Evolutionary conservation across 495 filamentous ascomycete genomes (phyloP).

Genomic region (Delitschia confertaspora): DNA sequence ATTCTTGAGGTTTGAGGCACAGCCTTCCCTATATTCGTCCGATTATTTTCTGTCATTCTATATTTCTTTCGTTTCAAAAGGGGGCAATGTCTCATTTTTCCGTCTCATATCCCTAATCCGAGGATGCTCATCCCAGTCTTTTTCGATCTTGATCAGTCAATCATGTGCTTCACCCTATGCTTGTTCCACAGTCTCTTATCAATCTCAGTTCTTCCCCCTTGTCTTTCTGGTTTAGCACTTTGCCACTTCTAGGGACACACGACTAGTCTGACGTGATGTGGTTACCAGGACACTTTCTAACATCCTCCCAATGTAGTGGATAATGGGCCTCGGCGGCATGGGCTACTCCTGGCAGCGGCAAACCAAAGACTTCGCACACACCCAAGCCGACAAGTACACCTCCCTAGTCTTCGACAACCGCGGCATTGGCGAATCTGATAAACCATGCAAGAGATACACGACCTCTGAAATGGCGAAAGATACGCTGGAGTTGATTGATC

Average conservation of each 20-base stretch:
- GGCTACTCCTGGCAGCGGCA: conserved; percentile 62
- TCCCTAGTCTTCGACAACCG: conserved; percentile 70
- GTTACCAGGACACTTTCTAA: conserved; percentile 11
- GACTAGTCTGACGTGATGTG: too few species aligned
- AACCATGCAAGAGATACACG: conserved; percentile 60
- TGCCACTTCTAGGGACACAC: too few species aligned
- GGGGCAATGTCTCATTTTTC: conserved; percentile 16
- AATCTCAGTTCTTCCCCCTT: conserved; percentile 3
- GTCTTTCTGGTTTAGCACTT: too few species aligned
- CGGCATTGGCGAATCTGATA: conserved; percentile 69
- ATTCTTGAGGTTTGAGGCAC: conserved; percentile 20
- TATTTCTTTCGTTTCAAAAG: conserved; percentile 26
- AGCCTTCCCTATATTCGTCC: conserved; percentile 22
- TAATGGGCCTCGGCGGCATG: conserved; percentile 37
- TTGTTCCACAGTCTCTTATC: conserved; percentile 21
- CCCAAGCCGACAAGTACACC: conserved; percentile 55
- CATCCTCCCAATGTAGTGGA: conserved; percentile 35
- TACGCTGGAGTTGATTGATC: conserved; percentile 56
- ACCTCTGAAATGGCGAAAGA: conserved; percentile 71
- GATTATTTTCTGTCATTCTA: conserved; percentile 3
- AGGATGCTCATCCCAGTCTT: too few species aligned
- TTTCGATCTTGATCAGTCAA: too few species aligned
- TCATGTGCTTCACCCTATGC: too few species aligned
- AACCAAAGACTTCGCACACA: conserved; percentile 65
- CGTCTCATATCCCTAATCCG: conserved; percentile 16